Conservation (phyloP, 176 grass and related monocot species). For the Eleusine indica region DNA sequence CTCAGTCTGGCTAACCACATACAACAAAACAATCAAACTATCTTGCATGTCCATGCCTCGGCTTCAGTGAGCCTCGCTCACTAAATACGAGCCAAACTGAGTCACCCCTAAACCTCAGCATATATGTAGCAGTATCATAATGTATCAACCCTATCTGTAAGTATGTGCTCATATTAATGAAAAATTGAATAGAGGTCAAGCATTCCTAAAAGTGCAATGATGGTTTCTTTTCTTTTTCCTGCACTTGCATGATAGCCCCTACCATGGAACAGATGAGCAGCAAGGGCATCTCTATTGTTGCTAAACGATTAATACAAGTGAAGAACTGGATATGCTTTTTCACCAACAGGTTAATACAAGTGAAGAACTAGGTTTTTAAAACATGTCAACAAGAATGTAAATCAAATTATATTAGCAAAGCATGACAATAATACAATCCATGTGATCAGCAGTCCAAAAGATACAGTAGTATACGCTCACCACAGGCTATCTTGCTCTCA, state of each 20-base stretch:
- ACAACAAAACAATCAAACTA: no score
- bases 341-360: conserved; percentile 3
- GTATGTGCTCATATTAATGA: background rate
- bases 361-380: conserved; percentile 16
- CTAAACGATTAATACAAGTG: background rate
- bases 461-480: conserved; percentile 43
- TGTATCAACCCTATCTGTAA: background rate
- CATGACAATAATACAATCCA: conserved; percentile 30
- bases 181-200: background rate
- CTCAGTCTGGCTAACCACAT: no score
- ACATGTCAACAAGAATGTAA: background rate
- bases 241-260: background rate
- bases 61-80: no score
- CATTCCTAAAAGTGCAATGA: background rate
- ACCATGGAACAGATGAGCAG: conserved; percentile 1
- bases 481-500: conserved; percentile 76
- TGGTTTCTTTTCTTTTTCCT: background rate
- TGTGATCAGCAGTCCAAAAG: background rate
- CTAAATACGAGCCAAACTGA: no score
- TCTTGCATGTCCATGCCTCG: no score
- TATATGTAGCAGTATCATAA: background rate
- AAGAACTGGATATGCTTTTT: background rate
- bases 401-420: conserved; percentile 13
- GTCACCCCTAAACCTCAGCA: background rate
- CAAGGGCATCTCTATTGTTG: background rate